Conservation (phyloP, 108 stramenopile species). For the Cyclotella choctawhatcheeana region DNA sequence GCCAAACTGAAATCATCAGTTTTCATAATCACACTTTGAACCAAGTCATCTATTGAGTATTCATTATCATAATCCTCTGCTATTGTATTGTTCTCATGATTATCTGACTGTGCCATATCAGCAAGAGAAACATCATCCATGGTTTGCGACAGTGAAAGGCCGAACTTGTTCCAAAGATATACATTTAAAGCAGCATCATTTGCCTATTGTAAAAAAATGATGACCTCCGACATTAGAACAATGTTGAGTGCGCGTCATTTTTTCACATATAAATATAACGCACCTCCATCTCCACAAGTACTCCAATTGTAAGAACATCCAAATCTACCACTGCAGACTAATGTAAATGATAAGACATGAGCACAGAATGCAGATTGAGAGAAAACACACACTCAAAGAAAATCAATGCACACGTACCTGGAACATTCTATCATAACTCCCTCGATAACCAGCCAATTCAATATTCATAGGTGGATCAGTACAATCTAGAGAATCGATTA, state of each 20-base stretch:
- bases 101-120: conserved; percentile 10
- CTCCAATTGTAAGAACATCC: conserved; percentile 68
- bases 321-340: conserved; percentile 74
- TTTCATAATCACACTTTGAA: conserved; percentile 31
- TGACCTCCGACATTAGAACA: not conserved
- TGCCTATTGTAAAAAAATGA: not conserved
- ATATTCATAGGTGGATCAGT: conserved; percentile 6
- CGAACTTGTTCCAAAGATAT: conserved; percentile 15
- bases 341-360: not conserved
- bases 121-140: conserved; percentile 18
- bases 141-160: conserved; percentile 14
- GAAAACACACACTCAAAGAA: not conserved
- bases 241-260: not conserved
- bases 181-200: conserved; percentile 9
- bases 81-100: conserved; percentile 18
- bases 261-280: no score
- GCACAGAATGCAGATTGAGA: conserved; percentile 2
- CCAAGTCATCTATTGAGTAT: conserved; percentile 36
- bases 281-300: conserved; percentile 74
- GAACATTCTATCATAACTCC: conserved; percentile 11
- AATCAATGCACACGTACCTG: conserved; percentile 1
- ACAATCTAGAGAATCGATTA: conserved; percentile 15
- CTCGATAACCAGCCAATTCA: conserved; percentile 9
- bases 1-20: conserved; percentile 40
- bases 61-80: conserved; percentile 15